Conservation (phyloP, 108 stramenopile genomes). For the Fistulifera pelliculosa region DNA sequence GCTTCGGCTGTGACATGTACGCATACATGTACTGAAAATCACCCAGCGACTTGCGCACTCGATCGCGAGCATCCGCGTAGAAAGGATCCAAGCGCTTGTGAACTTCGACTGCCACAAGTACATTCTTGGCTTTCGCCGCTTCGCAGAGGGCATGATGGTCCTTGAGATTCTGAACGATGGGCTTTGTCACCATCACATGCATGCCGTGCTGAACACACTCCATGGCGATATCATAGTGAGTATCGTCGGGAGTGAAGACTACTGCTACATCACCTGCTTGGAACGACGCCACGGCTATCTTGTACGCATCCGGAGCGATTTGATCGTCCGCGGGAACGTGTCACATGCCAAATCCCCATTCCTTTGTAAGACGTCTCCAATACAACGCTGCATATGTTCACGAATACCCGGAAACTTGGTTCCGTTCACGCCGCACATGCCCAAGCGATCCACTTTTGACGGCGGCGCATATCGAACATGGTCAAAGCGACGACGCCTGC, state of each 20-base stretch:
- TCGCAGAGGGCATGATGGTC: conserved; percentile 72
- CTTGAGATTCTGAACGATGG: conserved; percentile 92
- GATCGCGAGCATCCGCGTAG: conserved; percentile 98
- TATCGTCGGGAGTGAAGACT: conserved; percentile 99
- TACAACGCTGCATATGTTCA: conserved; percentile 83
- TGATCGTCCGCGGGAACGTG: conserved; percentile 89
- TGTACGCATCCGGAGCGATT: conserved; percentile 80
- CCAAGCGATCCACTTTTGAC: conserved; percentile 78
- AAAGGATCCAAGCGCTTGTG: conserved; percentile 99
- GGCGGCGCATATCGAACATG: conserved; percentile 91
- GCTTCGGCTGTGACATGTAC: conserved; percentile 99
- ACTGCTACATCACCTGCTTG: conserved; percentile 86
- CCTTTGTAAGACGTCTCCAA: conserved; percentile 85
- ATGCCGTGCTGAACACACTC: conserved; percentile 82
- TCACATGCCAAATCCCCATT: conserved; percentile 84
- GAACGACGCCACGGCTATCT: conserved; percentile 56
- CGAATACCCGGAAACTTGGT: conserved; percentile 96
- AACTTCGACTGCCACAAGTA: conserved; percentile 91
- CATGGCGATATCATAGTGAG: conserved; percentile 95
- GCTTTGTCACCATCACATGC: conserved; percentile 99
- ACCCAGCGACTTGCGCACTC: conserved; percentile 65
- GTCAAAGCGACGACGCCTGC: conserved; percentile 97
- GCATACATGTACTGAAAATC: conserved; percentile 96
- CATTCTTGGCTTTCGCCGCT: conserved; percentile 76
- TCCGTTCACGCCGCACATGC: conserved; percentile 96